These are phyloP conservation scores for Albatrellus ellisii DNA, from an alignment of 768 basidiomycete genomes.

Conservation along the genomic window DNA sequence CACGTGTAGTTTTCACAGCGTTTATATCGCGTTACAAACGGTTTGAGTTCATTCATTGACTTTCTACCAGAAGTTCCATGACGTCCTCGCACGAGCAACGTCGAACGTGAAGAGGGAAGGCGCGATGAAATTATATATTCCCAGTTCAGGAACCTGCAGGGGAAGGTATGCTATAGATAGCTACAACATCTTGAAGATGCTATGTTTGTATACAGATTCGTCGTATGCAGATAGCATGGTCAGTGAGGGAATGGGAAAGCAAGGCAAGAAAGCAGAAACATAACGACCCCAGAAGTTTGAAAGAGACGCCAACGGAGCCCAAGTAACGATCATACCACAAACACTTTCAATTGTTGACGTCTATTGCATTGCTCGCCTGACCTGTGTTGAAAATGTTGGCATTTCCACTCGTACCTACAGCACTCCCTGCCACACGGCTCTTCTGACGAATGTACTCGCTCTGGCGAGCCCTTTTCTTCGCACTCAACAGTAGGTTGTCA, in stretches of 20 bases:
- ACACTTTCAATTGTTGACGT: conserved; percentile 1
- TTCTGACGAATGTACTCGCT: conserved; percentile 57
- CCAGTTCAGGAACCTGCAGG: too few relatives aligned
- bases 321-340: neutral
- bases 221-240: neutral
- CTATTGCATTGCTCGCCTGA: conserved; percentile 11
- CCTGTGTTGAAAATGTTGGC: neutral
- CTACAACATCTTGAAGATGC: neutral
- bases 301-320: neutral
- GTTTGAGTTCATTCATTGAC: too few relatives aligned
- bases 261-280: neutral
- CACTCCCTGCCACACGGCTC: conserved; percentile 24
- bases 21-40: too few relatives aligned
- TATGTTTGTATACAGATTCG: neutral
- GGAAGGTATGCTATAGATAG: too few relatives aligned
- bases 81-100: too few relatives aligned
- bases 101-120: too few relatives aligned
- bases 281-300: neutral
- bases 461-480: conserved; percentile 63
- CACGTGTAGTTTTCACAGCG: too few relatives aligned
- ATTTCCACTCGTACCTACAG: conserved; percentile 1
- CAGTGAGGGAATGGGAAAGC: neutral
- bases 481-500: conserved; percentile 37
- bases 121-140: too few relatives aligned
- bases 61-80: too few relatives aligned